Base-by-base conservation (phyloP, 495 filamentous ascomycete genomes). In the Parmelia sp. region DNA sequence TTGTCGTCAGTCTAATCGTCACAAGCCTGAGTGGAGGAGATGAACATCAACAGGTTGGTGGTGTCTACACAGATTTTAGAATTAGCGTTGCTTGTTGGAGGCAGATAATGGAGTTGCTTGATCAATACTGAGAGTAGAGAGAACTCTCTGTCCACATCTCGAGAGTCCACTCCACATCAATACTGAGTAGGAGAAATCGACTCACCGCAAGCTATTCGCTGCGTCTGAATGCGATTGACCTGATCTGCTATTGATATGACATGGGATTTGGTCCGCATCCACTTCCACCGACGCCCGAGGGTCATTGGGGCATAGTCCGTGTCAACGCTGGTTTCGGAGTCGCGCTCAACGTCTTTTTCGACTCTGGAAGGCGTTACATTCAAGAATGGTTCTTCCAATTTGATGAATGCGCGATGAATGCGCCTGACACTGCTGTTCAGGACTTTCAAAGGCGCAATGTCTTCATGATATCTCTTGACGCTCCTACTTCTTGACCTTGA, bases 161-260 rank as follows among this genome's bases (percentile, higher is more conserved):
- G 10, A 36, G 35, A 36, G 4, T 10, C 35, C 35, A 36, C 10
- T 10, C 35, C 35, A 36, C 10, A 10, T 36, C 35, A 36, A 36
- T 36, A 36, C 35, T 36, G 10, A 36, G 5, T 36, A 10, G 5
- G 35, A 36, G 10, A 10, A 10, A 36, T 36, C 35, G 10, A 36
- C 35, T 36, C 35, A 36, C 35, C 67, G 55, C 58, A 65, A 17
- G 67, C 67, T 33, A 71, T 69, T 44, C 69, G 65, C 12, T 69
- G 64, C 31, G 65, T 69, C 21, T 71, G 69, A 23, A 67, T 69
- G n/a, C 69, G 63, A 59, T 60, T 65, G 25, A 71, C 69, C 49
- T 67, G 59, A 23, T 71, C 68, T 3, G 67, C 61, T 25, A 71
- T 60, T 14, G 44, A 49, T 17, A 71, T 63, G 49, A 69, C 55